These are phyloP conservation scores for Leccinellum rugosiceps DNA, from an alignment of 768 basidiomycete species.

Conservation along the genomic window DNA sequence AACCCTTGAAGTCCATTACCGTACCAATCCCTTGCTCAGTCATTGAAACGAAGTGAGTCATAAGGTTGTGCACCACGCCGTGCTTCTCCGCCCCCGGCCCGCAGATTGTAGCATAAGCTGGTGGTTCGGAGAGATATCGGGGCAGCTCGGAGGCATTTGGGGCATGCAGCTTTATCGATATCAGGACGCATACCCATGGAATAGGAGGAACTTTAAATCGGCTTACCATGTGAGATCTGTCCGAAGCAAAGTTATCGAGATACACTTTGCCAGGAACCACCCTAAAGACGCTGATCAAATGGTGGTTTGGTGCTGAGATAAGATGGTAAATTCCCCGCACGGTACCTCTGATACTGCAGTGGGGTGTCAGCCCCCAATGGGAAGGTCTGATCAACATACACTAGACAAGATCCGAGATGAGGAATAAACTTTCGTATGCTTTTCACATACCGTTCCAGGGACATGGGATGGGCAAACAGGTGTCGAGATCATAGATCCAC, in stretches of 20 bases:
- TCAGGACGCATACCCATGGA: constrained; percentile 5
- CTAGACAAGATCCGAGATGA: constrained; percentile 32
- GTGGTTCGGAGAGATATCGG: constrained; percentile 45
- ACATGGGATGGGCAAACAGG: constrained; percentile 49
- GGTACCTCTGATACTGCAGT: constrained; percentile 46
- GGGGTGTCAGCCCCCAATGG: constrained; percentile 27
- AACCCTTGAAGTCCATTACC: constrained; percentile 34
- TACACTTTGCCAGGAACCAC: constrained; percentile 51
- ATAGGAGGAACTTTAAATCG: constrained; percentile 6
- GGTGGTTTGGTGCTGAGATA: constrained; percentile 6
- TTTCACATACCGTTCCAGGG: constrained; percentile 42
- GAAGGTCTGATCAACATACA: constrained; percentile 48
- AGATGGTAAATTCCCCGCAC: constrained; percentile 7
- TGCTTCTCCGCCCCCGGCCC: constrained; percentile 40
- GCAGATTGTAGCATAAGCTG: constrained; percentile 47
- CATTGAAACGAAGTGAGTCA: constrained; percentile 60
- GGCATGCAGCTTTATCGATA: constrained; percentile 6
- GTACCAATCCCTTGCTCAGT: constrained; percentile 35
- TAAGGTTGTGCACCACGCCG: constrained; percentile 50
- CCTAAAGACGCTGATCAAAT: constrained; percentile 53
- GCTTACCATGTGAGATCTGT: constrained; percentile 72
- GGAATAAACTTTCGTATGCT: background rate
- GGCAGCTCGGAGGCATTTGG: constrained; percentile 6
- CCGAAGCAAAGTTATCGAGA: constrained; percentile 64
- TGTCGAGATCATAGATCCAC: constrained; percentile 76